Evolutionary conservation across 495 filamentous ascomycete genomes (phyloP), one percentile per base, ranked within the genome.

Genomic region (Aspergillus sclerotioniger): DNA sequence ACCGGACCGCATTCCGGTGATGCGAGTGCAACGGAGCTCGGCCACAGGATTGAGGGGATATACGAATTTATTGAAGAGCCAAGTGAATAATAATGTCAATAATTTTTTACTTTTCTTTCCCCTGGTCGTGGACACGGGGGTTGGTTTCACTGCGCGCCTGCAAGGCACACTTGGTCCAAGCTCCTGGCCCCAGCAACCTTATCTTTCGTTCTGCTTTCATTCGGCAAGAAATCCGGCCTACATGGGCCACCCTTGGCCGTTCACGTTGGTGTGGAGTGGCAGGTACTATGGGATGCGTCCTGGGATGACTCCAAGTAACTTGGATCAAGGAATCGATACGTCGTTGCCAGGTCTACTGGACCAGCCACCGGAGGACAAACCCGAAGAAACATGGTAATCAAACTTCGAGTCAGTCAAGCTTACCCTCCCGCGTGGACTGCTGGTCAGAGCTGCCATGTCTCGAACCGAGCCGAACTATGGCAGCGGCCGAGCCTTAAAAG

Each of bases 141-240:
- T 33, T 44, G 43, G 55, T 62, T 53, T 62, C 58, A 54, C 62
- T 41, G 55, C 58, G 57, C 52, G 35, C 56, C 72, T 71, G 71
- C 68, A 74, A 74, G 70, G 71, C 62, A 69, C 66, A 44, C 16
- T 59, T 68, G 64, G 69, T 53, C 68, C 59, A 56, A 67, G 65
- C 66, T 61, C 57, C 54, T 58, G 51, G 65, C 65, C 60, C 57
- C 54, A 59, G 51, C 67, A 72, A 71, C 66, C 68, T 72, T 72
- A 70, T 72, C 67, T 65, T 21, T 39, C 35, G 33, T 21, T 16
- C 19, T 17, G 5, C 39, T 53, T 31, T 25, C 12, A 53, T 53
- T 48, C 12, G 31, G n/a, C 43, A 56, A 15, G 13, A 21, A 35
- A 0, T 3, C 7, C 51, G 17, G 0, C 9, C 44, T 17, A 43